Base-by-base conservation (phyloP, 2,329 filamentous ascomycete genomes). In the Neofusicoccum cordaticola region DNA sequence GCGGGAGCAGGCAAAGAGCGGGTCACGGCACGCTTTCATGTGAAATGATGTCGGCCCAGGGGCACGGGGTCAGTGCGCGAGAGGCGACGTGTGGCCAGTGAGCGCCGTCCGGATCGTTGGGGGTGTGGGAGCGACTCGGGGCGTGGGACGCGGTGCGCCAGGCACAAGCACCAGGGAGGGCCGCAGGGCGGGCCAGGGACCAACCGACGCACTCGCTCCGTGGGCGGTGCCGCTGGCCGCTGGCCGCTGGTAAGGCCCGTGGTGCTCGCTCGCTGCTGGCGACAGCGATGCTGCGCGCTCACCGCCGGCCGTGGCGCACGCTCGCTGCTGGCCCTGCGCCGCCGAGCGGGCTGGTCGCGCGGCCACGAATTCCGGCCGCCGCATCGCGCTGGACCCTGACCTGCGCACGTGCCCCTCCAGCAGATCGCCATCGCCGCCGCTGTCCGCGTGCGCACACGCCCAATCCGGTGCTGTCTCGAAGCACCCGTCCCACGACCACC, bases 11-110 rank as follows among this genome's bases (percentile, higher is more conserved):
- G 61, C 50, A 56, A 17, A 37, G 62, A 39, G 62, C 50, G 44
- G 62, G 62, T 39, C 42, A 44, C 41, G 50, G 62, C 62, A 53
- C 51, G 51, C 62, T 56, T 64, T 64, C 62, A 64, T 64, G 62
- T 64, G 62, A 64, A 64, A 48, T 64, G 50, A 64, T 53, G 62
- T 53, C 27, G 62, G 41, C 62, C n/a, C 48, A 53, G 57, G 57
- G 57, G 19, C 34, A 41, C 27, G 61, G 19, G 61, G 50, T 48
- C 42, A 52, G 61, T 53, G 61, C 47, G 35, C 39, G 19, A 31
- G 31, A 37, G 37, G 52, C 34, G 52, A 27, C 34, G 44, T 42
- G 34, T 50, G 58, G 48, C 3, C 17, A 17, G 41, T n/a, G 31
- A 22, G 45, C 34, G 17, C n/a, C 45, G 34, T 8, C 37, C 22